phyloP scores from a whole-genome alignment of 2,329 filamentous ascomycete species.

The Boeremia lycopersici region DNA sequence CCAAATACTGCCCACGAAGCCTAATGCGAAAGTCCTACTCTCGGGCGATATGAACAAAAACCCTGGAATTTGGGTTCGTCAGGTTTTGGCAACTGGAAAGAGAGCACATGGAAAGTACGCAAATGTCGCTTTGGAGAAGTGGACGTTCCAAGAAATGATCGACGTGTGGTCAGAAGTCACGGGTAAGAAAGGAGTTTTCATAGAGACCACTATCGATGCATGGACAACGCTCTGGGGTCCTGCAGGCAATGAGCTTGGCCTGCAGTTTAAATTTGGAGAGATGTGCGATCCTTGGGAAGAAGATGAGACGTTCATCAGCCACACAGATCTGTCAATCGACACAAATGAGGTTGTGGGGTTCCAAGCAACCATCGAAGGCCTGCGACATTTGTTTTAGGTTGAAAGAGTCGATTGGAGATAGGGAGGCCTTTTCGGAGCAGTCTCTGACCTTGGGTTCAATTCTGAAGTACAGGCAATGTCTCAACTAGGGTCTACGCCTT shows the following conservation, averaged over 20 bases:
- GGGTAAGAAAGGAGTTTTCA: conserved; percentile 34
- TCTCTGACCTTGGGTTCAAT: not conserved
- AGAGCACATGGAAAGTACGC: conserved; percentile 33
- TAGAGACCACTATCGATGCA: conserved; percentile 25
- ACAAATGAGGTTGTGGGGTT: conserved; percentile 33
- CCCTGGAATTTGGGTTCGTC: conserved; percentile 39
- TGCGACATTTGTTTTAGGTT: not conserved
- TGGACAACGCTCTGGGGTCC: conserved; percentile 29
- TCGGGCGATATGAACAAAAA: conserved; percentile 37
- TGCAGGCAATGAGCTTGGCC: conserved; percentile 29
- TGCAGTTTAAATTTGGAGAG: conserved; percentile 38
- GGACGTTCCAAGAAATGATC: conserved; percentile 34
- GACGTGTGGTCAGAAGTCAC: conserved; percentile 36
- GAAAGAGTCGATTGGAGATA: not conserved
- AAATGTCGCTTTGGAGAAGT: conserved; percentile 35
- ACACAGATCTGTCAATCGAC: conserved; percentile 33
- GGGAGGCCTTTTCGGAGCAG: not conserved
- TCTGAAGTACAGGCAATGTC: too few species aligned
- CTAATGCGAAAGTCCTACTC: conserved; percentile 29
- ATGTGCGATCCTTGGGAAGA: conserved; percentile 34
- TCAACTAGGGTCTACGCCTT: too few species aligned
- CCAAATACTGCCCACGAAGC: conserved; percentile 33
- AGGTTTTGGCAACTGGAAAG: conserved; percentile 23
- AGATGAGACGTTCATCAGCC: conserved; percentile 28
- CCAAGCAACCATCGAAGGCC: conserved; percentile 23